Conservation (phyloP, 768 basidiomycete genomes). For the Termitomyces eurrhizus region DNA sequence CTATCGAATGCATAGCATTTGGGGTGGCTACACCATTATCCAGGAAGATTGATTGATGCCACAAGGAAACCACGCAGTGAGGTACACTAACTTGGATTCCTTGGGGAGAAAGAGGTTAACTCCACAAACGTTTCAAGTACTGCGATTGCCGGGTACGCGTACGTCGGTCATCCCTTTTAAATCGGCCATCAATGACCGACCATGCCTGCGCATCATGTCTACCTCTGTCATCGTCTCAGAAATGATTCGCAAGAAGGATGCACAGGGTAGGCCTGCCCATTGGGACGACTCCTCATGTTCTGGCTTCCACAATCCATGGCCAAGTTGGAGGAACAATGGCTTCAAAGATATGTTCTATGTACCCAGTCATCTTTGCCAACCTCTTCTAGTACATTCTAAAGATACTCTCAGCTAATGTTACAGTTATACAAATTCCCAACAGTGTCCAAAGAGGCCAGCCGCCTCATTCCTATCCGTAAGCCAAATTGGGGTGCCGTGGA, state of each 20-base stretch:
- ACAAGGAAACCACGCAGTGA: neutral
- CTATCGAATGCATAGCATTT: neutral
- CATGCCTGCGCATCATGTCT: neutral
- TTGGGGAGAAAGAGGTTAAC: neutral
- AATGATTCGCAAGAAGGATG: neutral
- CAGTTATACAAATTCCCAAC: slow-evolving; percentile 7
- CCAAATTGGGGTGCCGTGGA: slow-evolving; percentile 34
- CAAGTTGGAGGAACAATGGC: slow-evolving; percentile 18
- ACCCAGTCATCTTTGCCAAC: neutral
- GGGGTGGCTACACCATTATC: neutral
- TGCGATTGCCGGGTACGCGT: neutral
- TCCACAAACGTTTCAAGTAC: neutral
- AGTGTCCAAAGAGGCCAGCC: slow-evolving; percentile 7
- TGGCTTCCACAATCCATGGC: slow-evolving; percentile 27
- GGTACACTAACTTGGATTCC: neutral
- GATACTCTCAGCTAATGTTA: neutral
- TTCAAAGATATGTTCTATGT: slow-evolving; percentile 15
- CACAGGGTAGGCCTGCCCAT: slow-evolving; percentile 19
- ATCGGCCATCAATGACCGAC: neutral
- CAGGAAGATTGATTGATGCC: neutral
- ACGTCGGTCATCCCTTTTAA: neutral
- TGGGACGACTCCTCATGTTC: slow-evolving; percentile 23
- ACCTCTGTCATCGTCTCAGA: neutral
- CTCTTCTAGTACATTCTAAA: neutral
- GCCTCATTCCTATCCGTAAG: slow-evolving; percentile 29